These are phyloP conservation scores for Pisolithus orientalis DNA, from an alignment of 768 basidiomycete genomes.

Conservation along the genomic window DNA sequence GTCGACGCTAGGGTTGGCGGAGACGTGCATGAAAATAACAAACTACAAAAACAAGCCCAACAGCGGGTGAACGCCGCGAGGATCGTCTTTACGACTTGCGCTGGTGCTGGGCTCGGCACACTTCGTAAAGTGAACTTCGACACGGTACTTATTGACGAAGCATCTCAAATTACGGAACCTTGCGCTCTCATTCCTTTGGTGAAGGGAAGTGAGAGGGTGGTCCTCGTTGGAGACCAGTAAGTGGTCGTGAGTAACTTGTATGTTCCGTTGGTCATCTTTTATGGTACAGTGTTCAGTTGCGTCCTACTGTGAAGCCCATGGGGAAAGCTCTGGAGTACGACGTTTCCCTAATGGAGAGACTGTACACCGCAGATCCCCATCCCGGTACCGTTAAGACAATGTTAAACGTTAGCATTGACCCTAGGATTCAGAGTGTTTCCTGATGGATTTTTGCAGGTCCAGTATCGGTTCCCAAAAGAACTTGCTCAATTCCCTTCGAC, in stretches of 20 bases:
- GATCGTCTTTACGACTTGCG: slow-evolving; percentile 62
- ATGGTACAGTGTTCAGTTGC: slow-evolving; percentile 51
- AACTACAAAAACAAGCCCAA: slow-evolving; percentile 52
- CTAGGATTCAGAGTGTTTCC: neutral
- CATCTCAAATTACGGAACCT: slow-evolving; percentile 65
- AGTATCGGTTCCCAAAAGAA: slow-evolving; percentile 57
- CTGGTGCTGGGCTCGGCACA: slow-evolving; percentile 55
- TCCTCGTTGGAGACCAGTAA: slow-evolving; percentile 69
- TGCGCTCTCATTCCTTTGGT: slow-evolving; percentile 61
- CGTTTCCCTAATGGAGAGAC: slow-evolving; percentile 54
- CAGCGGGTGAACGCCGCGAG: slow-evolving; percentile 49
- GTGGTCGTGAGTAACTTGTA: slow-evolving; percentile 13
- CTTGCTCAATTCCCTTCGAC: slow-evolving; percentile 56
- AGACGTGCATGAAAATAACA: slow-evolving; percentile 54
- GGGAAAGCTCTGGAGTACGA: slow-evolving; percentile 52
- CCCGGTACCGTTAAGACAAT: slow-evolving; percentile 48
- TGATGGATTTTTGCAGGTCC: slow-evolving; percentile 31
- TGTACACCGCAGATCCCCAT: slow-evolving; percentile 36
- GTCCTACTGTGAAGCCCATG: slow-evolving; percentile 58
- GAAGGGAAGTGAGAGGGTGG: slow-evolving; percentile 51
- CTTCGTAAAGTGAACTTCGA: slow-evolving; percentile 51
- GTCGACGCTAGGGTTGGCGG: slow-evolving; percentile 56
- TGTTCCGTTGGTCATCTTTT: neutral
- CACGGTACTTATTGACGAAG: slow-evolving; percentile 62
- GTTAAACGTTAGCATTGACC: slow-evolving; percentile 40